Evolutionary conservation across 73 alveolate genomes (phyloP).

Genomic region (Tetrahymena elliotti): DNA sequence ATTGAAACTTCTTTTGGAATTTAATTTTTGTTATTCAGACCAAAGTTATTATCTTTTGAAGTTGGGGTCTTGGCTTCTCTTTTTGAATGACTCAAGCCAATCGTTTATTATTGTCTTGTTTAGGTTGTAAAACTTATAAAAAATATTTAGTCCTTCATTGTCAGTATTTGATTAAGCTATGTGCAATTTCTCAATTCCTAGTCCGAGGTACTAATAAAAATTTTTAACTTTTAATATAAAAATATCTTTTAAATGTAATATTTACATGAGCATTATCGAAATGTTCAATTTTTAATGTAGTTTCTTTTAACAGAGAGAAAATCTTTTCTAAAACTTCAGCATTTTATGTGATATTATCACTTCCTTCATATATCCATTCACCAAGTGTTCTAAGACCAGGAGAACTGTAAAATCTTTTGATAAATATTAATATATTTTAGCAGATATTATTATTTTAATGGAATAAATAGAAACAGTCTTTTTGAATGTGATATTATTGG

Average conservation of each 20-base stretch:
- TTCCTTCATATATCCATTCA: not conserved
- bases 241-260: not conserved
- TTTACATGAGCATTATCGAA: not conserved
- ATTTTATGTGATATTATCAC: not conserved
- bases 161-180: not conserved
- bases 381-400: not conserved
- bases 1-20: not conserved
- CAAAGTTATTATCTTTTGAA: not conserved
- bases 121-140: not conserved
- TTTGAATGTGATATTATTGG: not conserved
- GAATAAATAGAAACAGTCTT: not conserved
- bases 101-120: not conserved
- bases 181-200: not conserved
- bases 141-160: not conserved
- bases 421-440: too few relatives aligned
- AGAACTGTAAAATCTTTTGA: not conserved
- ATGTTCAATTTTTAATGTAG: not conserved
- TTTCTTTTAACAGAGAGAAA: not conserved
- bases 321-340: not conserved
- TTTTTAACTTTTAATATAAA: not conserved
- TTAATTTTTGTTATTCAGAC: not conserved
- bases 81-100: not conserved
- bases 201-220: not conserved
- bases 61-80: not conserved
- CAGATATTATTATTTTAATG: not conserved